Evolutionary conservation across 1,284 basidiomycete genomes (phyloP).

Genomic region (Puccinia hordei): DNA sequence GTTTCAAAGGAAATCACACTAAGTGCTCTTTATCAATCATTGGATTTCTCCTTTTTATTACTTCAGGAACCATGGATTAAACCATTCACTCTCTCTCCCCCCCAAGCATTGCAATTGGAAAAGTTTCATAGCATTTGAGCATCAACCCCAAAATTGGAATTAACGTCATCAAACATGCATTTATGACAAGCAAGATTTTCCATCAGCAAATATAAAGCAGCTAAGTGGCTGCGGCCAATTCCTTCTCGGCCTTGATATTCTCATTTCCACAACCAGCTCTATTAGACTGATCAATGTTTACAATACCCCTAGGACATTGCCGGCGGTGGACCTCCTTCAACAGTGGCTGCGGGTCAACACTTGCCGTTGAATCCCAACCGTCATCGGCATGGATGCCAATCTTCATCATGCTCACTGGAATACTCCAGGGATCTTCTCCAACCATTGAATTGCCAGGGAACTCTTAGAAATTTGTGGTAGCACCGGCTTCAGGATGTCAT

Average conservation of each 20-base stretch:
- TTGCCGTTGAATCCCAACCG: neutral
- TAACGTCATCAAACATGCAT: neutral
- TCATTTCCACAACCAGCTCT: no score
- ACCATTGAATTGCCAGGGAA: neutral
- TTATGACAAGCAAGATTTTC: neutral
- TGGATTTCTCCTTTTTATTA: neutral
- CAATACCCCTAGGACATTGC: no score
- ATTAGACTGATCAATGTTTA: no score
- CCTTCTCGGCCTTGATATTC: neutral
- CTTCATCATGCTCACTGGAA: slow-evolving; percentile 13
- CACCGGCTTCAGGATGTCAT: no score
- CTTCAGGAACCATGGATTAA: slow-evolving; percentile 17
- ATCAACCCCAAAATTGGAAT: neutral
- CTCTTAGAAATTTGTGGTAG: no score
- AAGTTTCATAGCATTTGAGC: neutral
- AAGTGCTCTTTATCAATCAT: neutral
- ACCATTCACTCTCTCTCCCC: neutral
- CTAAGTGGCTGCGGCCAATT: neutral
- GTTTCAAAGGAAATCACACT: no score
- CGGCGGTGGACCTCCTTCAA: neutral
- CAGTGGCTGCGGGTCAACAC: neutral
- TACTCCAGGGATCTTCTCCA: neutral
- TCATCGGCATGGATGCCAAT: no score
- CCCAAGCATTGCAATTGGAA: neutral
- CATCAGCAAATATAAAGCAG: neutral